phyloP scores from a whole-genome alignment of 1,284 basidiomycete genomes.

The Pseudozyma sp. region DNA sequence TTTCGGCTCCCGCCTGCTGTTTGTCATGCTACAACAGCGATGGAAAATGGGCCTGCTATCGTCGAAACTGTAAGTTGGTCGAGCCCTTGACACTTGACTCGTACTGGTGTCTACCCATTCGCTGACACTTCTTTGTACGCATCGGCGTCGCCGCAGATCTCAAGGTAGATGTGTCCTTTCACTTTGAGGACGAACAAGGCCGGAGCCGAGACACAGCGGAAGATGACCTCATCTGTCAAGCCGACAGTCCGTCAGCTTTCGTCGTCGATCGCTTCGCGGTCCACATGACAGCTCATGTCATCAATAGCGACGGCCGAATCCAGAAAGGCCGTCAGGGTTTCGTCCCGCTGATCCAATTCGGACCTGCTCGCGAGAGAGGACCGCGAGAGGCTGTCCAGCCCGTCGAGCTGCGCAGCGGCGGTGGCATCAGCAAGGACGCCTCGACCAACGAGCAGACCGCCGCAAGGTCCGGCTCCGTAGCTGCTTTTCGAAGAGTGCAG shows the following conservation, averaged over 20 bases:
- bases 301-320: slow-evolving; percentile 21
- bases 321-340: slow-evolving; percentile 23
- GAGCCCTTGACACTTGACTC: neutral
- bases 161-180: slow-evolving; percentile 40
- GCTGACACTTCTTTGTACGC: neutral
- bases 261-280: slow-evolving; percentile 28
- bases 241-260: neutral
- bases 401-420: slow-evolving; percentile 21
- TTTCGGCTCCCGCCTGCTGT: neutral
- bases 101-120: neutral
- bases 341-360: slow-evolving; percentile 49
- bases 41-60: slow-evolving; percentile 54
- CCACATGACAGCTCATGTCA: slow-evolving; percentile 34
- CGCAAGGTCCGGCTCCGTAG: slow-evolving; percentile 17
- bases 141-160: slow-evolving; percentile 12
- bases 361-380: slow-evolving; percentile 43
- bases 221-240: slow-evolving; percentile 15
- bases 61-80: slow-evolving; percentile 31
- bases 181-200: slow-evolving; percentile 23
- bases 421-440: slow-evolving; percentile 20
- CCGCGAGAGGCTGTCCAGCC: slow-evolving; percentile 37
- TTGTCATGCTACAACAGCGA: slow-evolving; percentile 7
- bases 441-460: slow-evolving; percentile 30
- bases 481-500: slow-evolving; percentile 43
- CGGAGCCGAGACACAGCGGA: slow-evolving; percentile 8